Evolutionary conservation across 2,329 filamentous ascomycete species (phyloP).

Genomic region (Xylaria polymorpha): DNA sequence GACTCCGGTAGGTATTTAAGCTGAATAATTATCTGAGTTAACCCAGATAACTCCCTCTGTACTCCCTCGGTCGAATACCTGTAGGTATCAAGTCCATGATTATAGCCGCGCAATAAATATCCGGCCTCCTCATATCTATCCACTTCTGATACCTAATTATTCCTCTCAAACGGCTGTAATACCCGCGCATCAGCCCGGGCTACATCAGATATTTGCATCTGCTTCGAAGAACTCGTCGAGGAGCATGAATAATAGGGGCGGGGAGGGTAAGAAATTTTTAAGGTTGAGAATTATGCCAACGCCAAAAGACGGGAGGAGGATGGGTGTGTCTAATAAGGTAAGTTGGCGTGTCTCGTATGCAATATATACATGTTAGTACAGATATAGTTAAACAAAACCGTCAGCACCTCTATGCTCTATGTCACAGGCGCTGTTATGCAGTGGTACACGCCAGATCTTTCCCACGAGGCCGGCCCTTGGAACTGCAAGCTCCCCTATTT

Average conservation of each 20-base stretch:
- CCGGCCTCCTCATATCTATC: not conserved
- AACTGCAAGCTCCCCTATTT: slow-evolving; percentile 10
- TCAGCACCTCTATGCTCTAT: slow-evolving; percentile 29
- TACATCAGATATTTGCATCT: not conserved
- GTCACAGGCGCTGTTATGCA: slow-evolving; percentile 15
- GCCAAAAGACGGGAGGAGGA: not conserved
- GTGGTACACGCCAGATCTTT: slow-evolving; percentile 28
- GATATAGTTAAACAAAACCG: slow-evolving; percentile 13
- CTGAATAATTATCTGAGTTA: not conserved
- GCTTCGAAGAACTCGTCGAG: not conserved
- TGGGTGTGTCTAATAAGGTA: slow-evolving; percentile 7
- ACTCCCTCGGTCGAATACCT: not conserved
- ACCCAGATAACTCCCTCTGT: no score
- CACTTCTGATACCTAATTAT: not conserved
- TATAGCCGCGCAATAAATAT: not conserved
- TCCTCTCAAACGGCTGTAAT: not conserved
- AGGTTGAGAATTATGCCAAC: not conserved
- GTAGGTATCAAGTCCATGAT: not conserved
- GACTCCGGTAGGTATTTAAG: not conserved
- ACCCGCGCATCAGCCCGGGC: not conserved
- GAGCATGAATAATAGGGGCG: not conserved
- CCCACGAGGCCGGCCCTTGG: not conserved
- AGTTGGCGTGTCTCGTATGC: slow-evolving; percentile 29
- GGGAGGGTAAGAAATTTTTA: not conserved
- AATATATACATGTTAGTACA: slow-evolving; percentile 38